These are phyloP conservation scores for Kingdonia uniflora DNA, from an alignment of 164 flowering plant species.

Conservation along the genomic window DNA sequence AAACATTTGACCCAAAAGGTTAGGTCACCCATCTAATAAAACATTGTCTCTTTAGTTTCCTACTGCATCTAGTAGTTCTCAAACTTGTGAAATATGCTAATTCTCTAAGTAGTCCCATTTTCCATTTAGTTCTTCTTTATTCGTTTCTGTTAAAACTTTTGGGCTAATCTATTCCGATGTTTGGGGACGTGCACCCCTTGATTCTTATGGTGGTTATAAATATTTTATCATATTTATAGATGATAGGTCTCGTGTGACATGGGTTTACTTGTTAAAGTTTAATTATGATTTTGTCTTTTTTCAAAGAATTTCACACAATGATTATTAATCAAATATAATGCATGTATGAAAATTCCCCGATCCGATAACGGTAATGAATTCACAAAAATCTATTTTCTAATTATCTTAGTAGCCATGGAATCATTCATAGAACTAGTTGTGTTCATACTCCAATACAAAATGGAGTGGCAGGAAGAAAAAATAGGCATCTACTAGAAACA, in stretches of 20 bases:
- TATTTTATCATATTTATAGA: constrained; percentile 4
- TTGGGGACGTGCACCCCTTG: neutral
- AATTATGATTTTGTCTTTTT: neutral
- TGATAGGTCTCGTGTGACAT: neutral
- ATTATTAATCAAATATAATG: neutral
- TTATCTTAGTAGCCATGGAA: neutral
- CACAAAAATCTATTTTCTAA: neutral
- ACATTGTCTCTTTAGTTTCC: neutral
- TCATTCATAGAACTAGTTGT: neutral
- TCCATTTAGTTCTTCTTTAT: neutral
- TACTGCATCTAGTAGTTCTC: neutral
- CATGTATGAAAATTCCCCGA: neutral
- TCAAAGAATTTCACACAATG: neutral
- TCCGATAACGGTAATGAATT: neutral
- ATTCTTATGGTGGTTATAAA: neutral
- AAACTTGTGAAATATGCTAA: neutral
- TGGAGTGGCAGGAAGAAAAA: constrained; percentile 6
- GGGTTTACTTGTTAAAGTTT: neutral
- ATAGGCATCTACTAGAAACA: neutral
- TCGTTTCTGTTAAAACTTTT: neutral
- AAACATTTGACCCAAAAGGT: neutral
- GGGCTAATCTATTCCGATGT: neutral
- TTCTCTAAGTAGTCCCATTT: constrained; percentile 2
- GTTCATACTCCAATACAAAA: constrained; percentile 3
- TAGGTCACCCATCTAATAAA: constrained; percentile 2